Evolutionary conservation across 2,329 filamentous ascomycete genomes (phyloP).

Genomic region (Stachybotrys chlorohalonatus): DNA sequence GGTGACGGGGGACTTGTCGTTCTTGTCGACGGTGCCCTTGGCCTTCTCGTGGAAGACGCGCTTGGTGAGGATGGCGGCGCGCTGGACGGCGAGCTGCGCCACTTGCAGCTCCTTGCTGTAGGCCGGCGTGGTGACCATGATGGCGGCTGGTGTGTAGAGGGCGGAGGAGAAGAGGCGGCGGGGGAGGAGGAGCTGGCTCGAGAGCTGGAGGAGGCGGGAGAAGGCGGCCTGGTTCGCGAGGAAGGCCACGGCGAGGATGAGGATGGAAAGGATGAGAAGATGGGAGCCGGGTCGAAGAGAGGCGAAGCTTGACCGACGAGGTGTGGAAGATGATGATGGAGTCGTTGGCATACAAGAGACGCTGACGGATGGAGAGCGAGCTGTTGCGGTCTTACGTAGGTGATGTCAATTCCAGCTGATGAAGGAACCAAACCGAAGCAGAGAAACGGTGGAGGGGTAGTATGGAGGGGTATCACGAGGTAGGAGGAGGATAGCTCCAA

Average conservation of each 20-base stretch:
- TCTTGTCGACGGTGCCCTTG: slow-evolving; percentile 84
- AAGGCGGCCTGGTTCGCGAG: slow-evolving; percentile 14
- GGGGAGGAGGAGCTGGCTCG: slow-evolving; percentile 11
- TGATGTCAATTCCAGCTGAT: neutral
- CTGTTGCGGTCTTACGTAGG: neutral
- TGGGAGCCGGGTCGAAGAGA: neutral
- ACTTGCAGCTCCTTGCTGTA: slow-evolving; percentile 75
- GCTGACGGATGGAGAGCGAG: neutral
- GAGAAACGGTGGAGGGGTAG: neutral
- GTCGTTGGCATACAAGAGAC: too few relatives aligned
- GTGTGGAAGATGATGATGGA: too few relatives aligned
- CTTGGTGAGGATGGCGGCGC: slow-evolving; percentile 50
- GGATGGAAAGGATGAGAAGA: slow-evolving; percentile 8
- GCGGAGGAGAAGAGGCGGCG: slow-evolving; percentile 9
- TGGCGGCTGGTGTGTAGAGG: slow-evolving; percentile 8
- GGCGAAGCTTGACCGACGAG: too few relatives aligned
- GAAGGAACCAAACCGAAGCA: neutral
- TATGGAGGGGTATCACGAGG: neutral
- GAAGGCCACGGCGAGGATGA: slow-evolving; percentile 18
- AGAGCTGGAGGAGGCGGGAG: slow-evolving; percentile 15
- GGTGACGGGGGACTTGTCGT: slow-evolving; percentile 93
- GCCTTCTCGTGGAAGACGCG: slow-evolving; percentile 65
- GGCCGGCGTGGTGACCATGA: slow-evolving; percentile 24
- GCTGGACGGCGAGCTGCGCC: slow-evolving; percentile 81
- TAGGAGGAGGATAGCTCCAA: neutral